Conservation (phyloP, 306 rosid genomes). For the Dalbergia cultrata region DNA sequence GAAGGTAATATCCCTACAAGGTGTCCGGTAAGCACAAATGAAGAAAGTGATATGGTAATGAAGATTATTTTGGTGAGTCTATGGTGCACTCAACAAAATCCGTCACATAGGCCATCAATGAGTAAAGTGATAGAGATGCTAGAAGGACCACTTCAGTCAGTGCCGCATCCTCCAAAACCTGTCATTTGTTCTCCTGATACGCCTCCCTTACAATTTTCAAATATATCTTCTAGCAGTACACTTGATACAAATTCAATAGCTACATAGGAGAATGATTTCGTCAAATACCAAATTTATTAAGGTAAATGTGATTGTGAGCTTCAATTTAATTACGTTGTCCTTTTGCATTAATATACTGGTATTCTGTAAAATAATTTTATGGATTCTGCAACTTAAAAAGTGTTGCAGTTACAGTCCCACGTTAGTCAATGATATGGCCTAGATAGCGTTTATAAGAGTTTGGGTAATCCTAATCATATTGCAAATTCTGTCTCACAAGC, state of each 20-base stretch:
- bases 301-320: no score
- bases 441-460: no score
- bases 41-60: conserved; percentile 30
- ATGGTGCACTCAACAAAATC: not conserved
- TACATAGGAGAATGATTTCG: not conserved
- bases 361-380: no score
- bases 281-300: no score
- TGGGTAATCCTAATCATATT: no score
- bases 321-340: no score
- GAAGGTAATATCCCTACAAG: not conserved
- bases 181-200: not conserved
- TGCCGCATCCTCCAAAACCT: not conserved
- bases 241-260: not conserved
- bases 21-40: not conserved
- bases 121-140: not conserved
- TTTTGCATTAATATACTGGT: no score
- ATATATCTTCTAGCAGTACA: not conserved
- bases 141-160: not conserved
- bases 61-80: not conserved
- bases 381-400: no score
- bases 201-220: not conserved
- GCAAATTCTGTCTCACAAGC: no score
- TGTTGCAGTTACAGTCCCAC: no score
- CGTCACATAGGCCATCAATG: not conserved
- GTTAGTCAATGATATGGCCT: no score